These are phyloP conservation scores for Phoma sp. DNA, from an alignment of 2,329 filamentous ascomycete species.

Conservation along the genomic window DNA sequence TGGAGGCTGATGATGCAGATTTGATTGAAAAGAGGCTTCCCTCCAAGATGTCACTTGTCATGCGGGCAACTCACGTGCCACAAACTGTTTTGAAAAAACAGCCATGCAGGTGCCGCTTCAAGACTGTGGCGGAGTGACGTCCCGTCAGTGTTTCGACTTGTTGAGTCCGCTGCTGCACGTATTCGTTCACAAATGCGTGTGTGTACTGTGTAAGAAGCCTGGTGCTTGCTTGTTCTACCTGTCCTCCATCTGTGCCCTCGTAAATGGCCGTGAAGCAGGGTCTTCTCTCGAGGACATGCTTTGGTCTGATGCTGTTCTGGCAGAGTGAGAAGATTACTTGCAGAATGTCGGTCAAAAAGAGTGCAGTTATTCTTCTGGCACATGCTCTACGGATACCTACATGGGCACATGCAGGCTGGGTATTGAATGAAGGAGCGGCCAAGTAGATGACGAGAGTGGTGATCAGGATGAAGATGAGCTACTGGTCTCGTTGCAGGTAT, in stretches of 20 bases:
- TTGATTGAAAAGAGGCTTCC: conserved; percentile 3
- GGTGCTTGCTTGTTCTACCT: too few relatives aligned
- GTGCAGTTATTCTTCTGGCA: background rate
- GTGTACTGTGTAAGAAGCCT: too few relatives aligned
- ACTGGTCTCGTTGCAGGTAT: background rate
- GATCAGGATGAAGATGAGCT: background rate
- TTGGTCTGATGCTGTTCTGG: background rate
- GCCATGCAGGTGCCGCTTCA: background rate
- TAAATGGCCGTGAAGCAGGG: background rate
- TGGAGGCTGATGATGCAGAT: conserved; percentile 14
- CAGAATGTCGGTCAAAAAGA: background rate
- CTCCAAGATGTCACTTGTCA: conserved; percentile 25
- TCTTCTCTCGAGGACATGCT: background rate
- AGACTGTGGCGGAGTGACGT: background rate
- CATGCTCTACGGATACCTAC: background rate
- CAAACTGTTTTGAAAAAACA: conserved; percentile 8
- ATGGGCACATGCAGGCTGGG: background rate
- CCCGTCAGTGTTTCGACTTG: background rate
- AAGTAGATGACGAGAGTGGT: background rate
- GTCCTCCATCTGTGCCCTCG: too few relatives aligned
- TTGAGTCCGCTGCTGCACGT: background rate
- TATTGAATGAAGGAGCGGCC: background rate
- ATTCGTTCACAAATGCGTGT: background rate
- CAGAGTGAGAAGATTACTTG: background rate
- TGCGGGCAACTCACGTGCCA: conserved; percentile 8